A percentile compares a stretch with the other conserved stretches of the same genome.
phyloP scores from a whole-genome alignment of 805 yeast genomes.

The Ogataea nonfermentans region DNA sequence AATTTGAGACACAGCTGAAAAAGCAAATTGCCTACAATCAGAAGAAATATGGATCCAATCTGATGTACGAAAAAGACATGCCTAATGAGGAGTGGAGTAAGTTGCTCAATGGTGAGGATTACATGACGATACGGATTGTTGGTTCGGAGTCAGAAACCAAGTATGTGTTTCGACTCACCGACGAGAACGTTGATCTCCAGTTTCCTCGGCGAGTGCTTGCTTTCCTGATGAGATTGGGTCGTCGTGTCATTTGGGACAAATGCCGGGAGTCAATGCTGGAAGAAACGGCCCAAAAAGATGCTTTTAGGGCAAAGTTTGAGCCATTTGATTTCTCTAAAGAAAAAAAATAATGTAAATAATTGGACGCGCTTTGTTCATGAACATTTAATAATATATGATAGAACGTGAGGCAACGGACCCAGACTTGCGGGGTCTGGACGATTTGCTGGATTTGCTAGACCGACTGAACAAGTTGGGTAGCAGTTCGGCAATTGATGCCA shows the following conservation, averaged over 20 bases:
- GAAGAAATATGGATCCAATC: conserved; percentile 6
- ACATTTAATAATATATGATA: conserved; percentile 8
- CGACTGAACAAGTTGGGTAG: conserved; percentile 14
- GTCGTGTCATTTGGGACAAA: conserved; percentile 71
- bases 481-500: neutral
- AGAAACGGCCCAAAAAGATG: conserved; percentile 62
- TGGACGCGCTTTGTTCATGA: conserved; percentile 15
- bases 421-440: conserved; percentile 10
- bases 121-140: conserved; percentile 34
- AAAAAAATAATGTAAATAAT: conserved; percentile 7
- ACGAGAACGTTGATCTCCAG: conserved; percentile 59
- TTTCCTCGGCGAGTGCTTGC: conserved; percentile 84
- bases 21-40: conserved; percentile 11
- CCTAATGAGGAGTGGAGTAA: conserved; percentile 22
- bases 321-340: conserved; percentile 50
- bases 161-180: conserved; percentile 30
- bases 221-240: conserved; percentile 54
- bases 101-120: conserved; percentile 36
- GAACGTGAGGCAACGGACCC: conserved; percentile 10
- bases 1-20: conserved; percentile 42
- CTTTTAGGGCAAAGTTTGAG: conserved; percentile 55
- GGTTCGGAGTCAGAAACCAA: conserved; percentile 18
- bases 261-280: conserved; percentile 64
- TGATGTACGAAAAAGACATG: conserved; percentile 11
- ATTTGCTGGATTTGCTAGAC: conserved; percentile 18